phyloP scores from a whole-genome alignment of 2,329 filamentous ascomycete genomes.

The Ophiocordyceps polyrhachis-furcata region DNA sequence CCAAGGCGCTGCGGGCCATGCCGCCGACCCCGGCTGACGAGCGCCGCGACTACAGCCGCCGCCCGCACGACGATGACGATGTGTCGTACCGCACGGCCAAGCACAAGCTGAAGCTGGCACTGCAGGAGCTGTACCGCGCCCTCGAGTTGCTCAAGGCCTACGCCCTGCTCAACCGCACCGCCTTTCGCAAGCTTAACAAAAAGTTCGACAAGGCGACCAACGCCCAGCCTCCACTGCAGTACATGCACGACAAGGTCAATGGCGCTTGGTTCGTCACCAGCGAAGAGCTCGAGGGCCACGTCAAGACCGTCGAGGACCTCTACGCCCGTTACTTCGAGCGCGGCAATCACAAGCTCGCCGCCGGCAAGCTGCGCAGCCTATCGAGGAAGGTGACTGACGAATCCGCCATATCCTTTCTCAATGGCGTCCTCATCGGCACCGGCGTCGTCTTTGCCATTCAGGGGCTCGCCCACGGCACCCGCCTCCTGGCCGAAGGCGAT shows the following conservation, averaged over 20 bases:
- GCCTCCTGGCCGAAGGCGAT: conserved; percentile 33
- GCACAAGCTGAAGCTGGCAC: conserved; percentile 71
- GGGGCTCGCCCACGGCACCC: conserved; percentile 40
- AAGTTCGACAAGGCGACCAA: conserved; percentile 91
- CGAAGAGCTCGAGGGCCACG: conserved; percentile 62
- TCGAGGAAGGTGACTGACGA: conserved; percentile 37
- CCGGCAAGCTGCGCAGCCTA: conserved; percentile 66
- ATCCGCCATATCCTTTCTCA: conserved; percentile 39
- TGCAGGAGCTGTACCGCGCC: conserved; percentile 85
- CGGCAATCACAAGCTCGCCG: conserved; percentile 81
- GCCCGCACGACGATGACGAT: conserved; percentile 24
- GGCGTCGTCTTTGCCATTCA: conserved; percentile 49
- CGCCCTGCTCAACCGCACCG: conserved; percentile 73
- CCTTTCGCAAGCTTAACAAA: conserved; percentile 95
- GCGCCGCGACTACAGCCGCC: conserved; percentile 31
- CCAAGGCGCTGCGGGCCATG: conserved; percentile 38
- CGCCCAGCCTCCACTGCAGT: conserved; percentile 57
- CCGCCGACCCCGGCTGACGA: conserved; percentile 23
- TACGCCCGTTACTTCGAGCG: conserved; percentile 90
- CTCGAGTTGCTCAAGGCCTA: conserved; percentile 87
- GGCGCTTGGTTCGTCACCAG: conserved; percentile 83
- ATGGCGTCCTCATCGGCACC: conserved; percentile 47
- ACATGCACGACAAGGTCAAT: conserved; percentile 83
- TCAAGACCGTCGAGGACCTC: conserved; percentile 69
- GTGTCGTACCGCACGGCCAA: conserved; percentile 80